Conservation (phyloP, 176 grass and related monocot species). For the Dendrocalamus sinicus region DNA sequence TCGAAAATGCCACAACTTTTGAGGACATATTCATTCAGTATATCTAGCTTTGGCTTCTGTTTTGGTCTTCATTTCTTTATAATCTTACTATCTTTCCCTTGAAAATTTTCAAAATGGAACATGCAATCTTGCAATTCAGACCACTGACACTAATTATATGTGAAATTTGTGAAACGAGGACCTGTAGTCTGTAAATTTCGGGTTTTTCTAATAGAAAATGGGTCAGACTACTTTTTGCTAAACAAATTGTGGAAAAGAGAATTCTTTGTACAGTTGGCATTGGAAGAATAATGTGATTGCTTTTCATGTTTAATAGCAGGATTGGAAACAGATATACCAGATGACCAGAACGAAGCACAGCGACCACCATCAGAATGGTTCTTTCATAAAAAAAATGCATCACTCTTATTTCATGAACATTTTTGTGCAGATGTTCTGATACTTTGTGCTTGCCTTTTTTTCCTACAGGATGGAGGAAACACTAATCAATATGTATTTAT, state of each 20-base stretch:
- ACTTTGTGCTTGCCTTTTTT: slow-evolving; percentile 15
- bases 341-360: slow-evolving; percentile 37
- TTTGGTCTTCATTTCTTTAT: not conserved
- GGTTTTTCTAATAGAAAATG: not conserved
- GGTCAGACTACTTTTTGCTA: not conserved
- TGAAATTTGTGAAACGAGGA: slow-evolving; percentile 17
- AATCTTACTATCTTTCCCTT: slow-evolving; percentile 7
- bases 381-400: slow-evolving; percentile 36
- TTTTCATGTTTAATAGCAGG: slow-evolving; percentile 45
- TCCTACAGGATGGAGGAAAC: slow-evolving; percentile 80
- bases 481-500: slow-evolving; percentile 86
- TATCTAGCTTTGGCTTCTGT: not conserved
- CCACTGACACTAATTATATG: not conserved
- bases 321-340: slow-evolving; percentile 36
- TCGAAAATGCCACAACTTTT: slow-evolving; percentile 19
- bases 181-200: not conserved
- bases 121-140: slow-evolving; percentile 13
- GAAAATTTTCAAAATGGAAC: slow-evolving; percentile 16
- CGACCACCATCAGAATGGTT: slow-evolving; percentile 80
- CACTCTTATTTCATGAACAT: not conserved
- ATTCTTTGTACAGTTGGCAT: slow-evolving; percentile 16
- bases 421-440: slow-evolving; percentile 20
- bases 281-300: slow-evolving; percentile 28
- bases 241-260: slow-evolving; percentile 11
- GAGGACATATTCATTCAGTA: not conserved